Percentiles rank a stretch among this genome's conserved stretches.
phyloP scores from a whole-genome alignment of 768 basidiomycete genomes.

The Omphalotus guepiniiformis region DNA sequence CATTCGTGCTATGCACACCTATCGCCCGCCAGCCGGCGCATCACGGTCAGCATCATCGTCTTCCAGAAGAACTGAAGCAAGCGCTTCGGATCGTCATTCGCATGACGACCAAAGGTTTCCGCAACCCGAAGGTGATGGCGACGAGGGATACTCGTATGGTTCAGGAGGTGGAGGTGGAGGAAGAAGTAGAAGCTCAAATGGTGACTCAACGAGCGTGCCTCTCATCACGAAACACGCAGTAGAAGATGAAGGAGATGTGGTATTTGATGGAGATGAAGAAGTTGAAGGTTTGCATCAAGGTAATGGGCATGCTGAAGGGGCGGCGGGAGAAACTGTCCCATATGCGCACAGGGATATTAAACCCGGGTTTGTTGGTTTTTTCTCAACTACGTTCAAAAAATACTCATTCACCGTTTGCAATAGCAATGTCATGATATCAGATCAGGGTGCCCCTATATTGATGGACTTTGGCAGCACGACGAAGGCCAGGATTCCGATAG shows the following conservation, averaged over 20 bases:
- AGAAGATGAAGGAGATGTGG: constrained; percentile 54
- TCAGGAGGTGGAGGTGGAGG: constrained; percentile 19
- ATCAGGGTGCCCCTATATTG: constrained; percentile 87
- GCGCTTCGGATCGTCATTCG: constrained; percentile 37
- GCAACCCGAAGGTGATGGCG: constrained; percentile 69
- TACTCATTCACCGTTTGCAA: background rate
- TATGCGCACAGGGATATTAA: constrained; percentile 98
- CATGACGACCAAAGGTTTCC: constrained; percentile 72
- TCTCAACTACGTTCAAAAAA: background rate
- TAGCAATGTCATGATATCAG: constrained; percentile 96
- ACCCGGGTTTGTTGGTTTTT: constrained; percentile 64
- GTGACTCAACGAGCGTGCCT: constrained; percentile 36
- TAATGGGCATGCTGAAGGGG: constrained; percentile 30
- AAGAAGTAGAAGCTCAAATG: background rate
- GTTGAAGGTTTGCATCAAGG: constrained; percentile 37
- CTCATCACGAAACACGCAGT: constrained; percentile 51
- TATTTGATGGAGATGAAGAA: constrained; percentile 84
- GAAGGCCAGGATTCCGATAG: constrained; percentile 79
- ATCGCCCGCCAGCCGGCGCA: constrained; percentile 40
- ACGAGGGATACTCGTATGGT: constrained; percentile 72
- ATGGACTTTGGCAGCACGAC: constrained; percentile 98
- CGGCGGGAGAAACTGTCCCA: constrained; percentile 61
- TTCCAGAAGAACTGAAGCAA: background rate
- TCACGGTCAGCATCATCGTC: background rate
- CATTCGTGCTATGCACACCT: constrained; percentile 91